A percentile compares a stretch with the other conserved stretches of the same genome.
Conservation (phyloP, 768 basidiomycete genomes). For the Lenzites betulinus region DNA sequence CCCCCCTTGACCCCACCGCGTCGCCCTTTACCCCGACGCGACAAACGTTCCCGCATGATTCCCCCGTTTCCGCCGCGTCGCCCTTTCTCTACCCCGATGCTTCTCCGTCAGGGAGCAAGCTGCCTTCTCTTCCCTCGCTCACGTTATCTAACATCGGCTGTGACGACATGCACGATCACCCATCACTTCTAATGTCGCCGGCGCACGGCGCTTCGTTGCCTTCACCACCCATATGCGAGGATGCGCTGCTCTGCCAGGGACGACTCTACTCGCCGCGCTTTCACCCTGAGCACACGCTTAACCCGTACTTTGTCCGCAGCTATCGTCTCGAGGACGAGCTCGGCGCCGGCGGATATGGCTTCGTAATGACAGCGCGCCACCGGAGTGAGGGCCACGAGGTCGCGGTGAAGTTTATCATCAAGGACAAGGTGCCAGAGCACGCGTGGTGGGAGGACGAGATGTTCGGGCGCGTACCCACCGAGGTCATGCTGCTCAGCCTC, state of each 20-base stretch:
- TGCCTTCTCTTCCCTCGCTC: conserved; percentile 28
- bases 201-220: conserved; percentile 1
- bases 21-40: conserved; percentile 26
- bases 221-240: conserved; percentile 13
- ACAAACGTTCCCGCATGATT: conserved; percentile 21
- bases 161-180: conserved; percentile 18
- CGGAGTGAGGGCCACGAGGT: conserved; percentile 64
- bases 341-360: conserved; percentile 92
- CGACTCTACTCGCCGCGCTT: conserved; percentile 54
- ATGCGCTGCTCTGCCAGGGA: conserved; percentile 25
- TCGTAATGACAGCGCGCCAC: conserved; percentile 86
- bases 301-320: conserved; percentile 55
- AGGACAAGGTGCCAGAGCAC: conserved; percentile 60
- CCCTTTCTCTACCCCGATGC: conserved; percentile 19
- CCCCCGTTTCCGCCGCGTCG: conserved; percentile 20
- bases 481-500: conserved; percentile 74
- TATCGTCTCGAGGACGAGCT: conserved; percentile 76
- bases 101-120: conserved; percentile 18
- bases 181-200: conserved; percentile 22
- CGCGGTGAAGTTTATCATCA: conserved; percentile 95
- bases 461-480: conserved; percentile 71
- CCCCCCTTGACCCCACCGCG: conserved; percentile 19
- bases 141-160: conserved; percentile 25
- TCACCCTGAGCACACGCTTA: conserved; percentile 59
- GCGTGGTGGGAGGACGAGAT: conserved; percentile 66